These are phyloP conservation scores for Osmanthus fragrans DNA, from an alignment of 257 asterid species.

Conservation along the genomic window DNA sequence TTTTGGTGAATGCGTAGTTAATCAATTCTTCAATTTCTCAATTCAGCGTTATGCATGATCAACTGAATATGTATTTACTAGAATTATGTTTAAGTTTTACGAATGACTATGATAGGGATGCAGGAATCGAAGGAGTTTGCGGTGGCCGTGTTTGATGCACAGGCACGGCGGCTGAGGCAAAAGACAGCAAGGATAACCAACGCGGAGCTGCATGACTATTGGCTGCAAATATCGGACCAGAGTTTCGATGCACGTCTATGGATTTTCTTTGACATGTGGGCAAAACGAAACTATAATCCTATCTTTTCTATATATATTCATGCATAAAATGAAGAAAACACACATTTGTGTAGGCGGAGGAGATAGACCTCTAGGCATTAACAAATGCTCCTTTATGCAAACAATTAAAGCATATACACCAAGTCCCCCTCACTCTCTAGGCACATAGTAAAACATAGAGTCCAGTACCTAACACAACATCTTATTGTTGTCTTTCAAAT, in stretches of 20 bases:
- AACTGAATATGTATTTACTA: not conserved
- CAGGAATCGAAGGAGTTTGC: constrained; percentile 82
- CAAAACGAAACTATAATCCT: too few species aligned
- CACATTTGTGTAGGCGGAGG: too few species aligned
- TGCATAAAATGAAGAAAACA: too few species aligned
- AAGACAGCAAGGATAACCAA: constrained; percentile 55
- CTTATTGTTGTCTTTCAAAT: not conserved
- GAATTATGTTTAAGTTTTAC: not conserved
- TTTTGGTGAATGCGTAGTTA: constrained; percentile 93
- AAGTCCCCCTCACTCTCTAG: too few species aligned
- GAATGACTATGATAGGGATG: constrained; percentile 54
- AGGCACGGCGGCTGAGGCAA: constrained; percentile 68
- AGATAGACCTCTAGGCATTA: too few species aligned
- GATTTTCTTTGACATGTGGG: too few species aligned
- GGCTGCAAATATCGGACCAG: constrained; percentile 63
- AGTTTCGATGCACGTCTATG: too few species aligned
- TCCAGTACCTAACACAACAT: not conserved
- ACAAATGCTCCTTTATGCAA: too few species aligned
- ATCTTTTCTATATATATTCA: too few species aligned
- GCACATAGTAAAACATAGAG: not conserved
- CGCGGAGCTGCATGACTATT: constrained; percentile 75
- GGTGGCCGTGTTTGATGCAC: constrained; percentile 72
- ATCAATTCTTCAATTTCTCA: not conserved
- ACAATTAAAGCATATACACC: too few species aligned
- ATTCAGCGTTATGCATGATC: not conserved